Base-by-base conservation (phyloP, 176 grass and related monocot genomes). In the Saccharum spontaneum region DNA sequence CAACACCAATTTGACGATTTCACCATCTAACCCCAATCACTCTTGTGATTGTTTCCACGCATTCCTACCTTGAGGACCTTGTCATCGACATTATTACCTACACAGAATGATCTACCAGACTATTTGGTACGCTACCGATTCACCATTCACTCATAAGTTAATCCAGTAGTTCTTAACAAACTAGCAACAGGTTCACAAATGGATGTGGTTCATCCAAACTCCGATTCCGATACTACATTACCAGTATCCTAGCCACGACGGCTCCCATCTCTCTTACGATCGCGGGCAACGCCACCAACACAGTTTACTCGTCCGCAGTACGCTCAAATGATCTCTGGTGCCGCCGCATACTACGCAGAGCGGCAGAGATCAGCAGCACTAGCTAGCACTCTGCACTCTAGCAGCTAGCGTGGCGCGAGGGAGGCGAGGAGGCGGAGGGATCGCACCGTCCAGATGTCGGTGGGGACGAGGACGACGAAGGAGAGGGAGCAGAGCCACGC, bases 401-500 rank as follows among this genome's bases (percentile, higher is more conserved):
- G 61, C 60, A 61, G 55, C 54, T 10, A 26, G 69, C 13, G 18
- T 0, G 54, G n/a, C 7, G 73, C 5, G 54, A 34, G 37, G 46
- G 4, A 8, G 18, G 7, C 0, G 14, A 49, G 36, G 36, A 3
- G 13, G 46, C 3, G 59, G 49, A 38, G 44, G 46, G 75, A n/a
- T 82, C 92, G 82, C 71, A 98, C 96, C 73, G 69, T 98, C 83
- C 89, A 98, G 55, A 98, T 98, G 70, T 98, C 96, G 10, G 96
- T 87, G 40, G 96, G 96, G 17, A 98, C 96, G 74, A 98, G 96
- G 86, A 98, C 90, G 84, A 98, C 91, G 77, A 98, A 89, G 77
- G 96, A 94, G 73, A 98, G 89, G 73, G 96, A 98, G 91, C 91
- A 98, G 86, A 98, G 91, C 96, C 96, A 98, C 28, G 96, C 94